Evolutionary conservation across 371 early-diverging fungal genomes (phyloP).

Genomic region (Mortierella sp.): DNA sequence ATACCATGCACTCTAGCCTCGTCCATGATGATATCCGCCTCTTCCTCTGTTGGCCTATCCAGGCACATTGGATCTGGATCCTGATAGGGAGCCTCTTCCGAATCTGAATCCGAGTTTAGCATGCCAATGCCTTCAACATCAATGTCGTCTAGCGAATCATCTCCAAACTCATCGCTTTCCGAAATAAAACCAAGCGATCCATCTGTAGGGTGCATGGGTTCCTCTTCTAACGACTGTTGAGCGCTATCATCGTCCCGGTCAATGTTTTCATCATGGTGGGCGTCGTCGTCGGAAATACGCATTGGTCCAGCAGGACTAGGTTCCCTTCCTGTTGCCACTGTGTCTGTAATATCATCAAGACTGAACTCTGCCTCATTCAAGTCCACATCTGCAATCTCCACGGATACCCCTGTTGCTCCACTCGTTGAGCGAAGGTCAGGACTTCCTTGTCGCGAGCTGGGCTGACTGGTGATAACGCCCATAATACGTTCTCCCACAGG

Average conservation of each 20-base stretch:
- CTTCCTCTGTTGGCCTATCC: slow-evolving; percentile 34
- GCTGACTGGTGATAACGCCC: slow-evolving; percentile 48
- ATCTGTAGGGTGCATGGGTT: slow-evolving; percentile 8
- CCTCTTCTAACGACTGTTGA: background rate
- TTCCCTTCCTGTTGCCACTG: background rate
- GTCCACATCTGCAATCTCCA: background rate
- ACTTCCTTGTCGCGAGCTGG: slow-evolving; percentile 43
- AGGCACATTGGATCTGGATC: slow-evolving; percentile 33
- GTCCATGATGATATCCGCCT: slow-evolving; percentile 23
- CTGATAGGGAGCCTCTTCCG: slow-evolving; percentile 26
- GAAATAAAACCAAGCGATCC: background rate
- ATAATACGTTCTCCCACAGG: slow-evolving; percentile 25
- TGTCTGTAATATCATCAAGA: background rate
- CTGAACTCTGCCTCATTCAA: background rate
- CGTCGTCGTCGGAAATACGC: slow-evolving; percentile 26
- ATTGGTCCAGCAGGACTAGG: slow-evolving; percentile 13
- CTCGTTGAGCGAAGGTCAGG: slow-evolving; percentile 15
- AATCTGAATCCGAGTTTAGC: slow-evolving; percentile 23
- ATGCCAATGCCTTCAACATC: slow-evolving; percentile 38
- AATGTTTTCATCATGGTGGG: slow-evolving; percentile 16
- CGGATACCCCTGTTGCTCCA: background rate
- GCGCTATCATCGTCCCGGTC: slow-evolving; percentile 5
- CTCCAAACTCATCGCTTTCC: slow-evolving; percentile 24
- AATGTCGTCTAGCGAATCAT: slow-evolving; percentile 44
- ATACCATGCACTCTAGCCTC: slow-evolving; percentile 48